These are phyloP conservation scores for Pichia nakasei DNA, from an alignment of 805 yeast genomes.

Conservation along the genomic window DNA sequence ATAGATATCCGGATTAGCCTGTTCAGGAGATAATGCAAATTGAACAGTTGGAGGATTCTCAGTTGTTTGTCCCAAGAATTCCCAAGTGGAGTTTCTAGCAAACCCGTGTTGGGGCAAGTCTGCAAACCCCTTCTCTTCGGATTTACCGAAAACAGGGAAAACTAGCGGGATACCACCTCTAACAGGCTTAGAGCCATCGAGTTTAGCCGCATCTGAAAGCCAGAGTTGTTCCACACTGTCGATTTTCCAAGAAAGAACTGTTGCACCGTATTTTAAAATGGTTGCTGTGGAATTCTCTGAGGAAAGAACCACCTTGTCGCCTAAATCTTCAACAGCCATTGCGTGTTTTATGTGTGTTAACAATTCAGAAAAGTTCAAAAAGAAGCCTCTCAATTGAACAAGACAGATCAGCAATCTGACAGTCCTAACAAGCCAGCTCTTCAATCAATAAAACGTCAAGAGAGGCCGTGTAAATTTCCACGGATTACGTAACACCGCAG, in stretches of 20 bases:
- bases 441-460: too few relatives aligned
- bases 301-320: constrained; percentile 50
- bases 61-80: constrained; percentile 77
- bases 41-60: constrained; percentile 71
- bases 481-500: too few relatives aligned
- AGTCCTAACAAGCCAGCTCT: too few relatives aligned
- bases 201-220: constrained; percentile 66
- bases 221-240: constrained; percentile 75
- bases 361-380: too few relatives aligned
- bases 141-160: constrained; percentile 87
- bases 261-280: constrained; percentile 82
- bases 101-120: constrained; percentile 92
- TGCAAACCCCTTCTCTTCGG: constrained; percentile 47
- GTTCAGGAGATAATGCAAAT: constrained; percentile 84
- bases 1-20: constrained; percentile 53
- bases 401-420: too few relatives aligned
- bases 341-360: too few relatives aligned
- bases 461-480: too few relatives aligned
- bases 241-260: constrained; percentile 72
- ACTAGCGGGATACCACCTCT: constrained; percentile 97
- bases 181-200: constrained; percentile 90
- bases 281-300: constrained; percentile 49
- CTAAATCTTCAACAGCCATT: constrained; percentile 65
- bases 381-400: too few relatives aligned
- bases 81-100: constrained; percentile 89